These are phyloP conservation scores for Leucocoprinus leucothites DNA, from an alignment of 768 basidiomycete genomes.

Conservation along the genomic window DNA sequence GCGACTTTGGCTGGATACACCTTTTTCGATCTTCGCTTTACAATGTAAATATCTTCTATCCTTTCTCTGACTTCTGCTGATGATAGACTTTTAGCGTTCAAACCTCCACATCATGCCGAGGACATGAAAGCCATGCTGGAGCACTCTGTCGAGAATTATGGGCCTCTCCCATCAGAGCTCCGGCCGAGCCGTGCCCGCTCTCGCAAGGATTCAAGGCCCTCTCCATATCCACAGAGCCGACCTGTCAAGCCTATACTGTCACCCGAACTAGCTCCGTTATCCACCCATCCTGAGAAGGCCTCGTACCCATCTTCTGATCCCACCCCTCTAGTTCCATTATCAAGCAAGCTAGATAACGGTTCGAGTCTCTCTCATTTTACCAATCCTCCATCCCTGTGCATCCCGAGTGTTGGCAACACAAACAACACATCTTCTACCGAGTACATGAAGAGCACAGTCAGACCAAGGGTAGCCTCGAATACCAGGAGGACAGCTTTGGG, in stretches of 20 bases:
- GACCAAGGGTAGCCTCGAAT: conserved; percentile 54
- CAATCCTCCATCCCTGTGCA: conserved; percentile 42
- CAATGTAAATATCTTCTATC: conserved; percentile 53
- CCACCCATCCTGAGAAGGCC: not conserved
- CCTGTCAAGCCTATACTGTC: conserved; percentile 43
- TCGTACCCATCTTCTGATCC: conserved; percentile 20
- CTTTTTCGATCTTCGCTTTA: conserved; percentile 67
- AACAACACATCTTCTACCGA: conserved; percentile 35
- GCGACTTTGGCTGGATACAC: conserved; percentile 64
- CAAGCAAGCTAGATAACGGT: conserved; percentile 36
- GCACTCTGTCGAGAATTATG: conserved; percentile 68
- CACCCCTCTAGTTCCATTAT: conserved; percentile 40
- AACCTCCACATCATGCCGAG: conserved; percentile 59
- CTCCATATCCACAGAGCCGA: conserved; percentile 64
- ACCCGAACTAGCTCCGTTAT: conserved; percentile 15
- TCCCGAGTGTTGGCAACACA: conserved; percentile 21
- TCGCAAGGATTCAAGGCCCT: conserved; percentile 66
- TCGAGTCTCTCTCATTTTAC: conserved; percentile 34
- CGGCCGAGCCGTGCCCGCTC: conserved; percentile 60
- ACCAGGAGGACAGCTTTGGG: conserved; percentile 57
- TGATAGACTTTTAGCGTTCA: conserved; percentile 49
- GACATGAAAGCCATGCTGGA: conserved; percentile 74
- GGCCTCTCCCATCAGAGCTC: conserved; percentile 72
- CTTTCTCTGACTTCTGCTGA: not conserved
- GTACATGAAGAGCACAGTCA: conserved; percentile 30